phyloP scores from a whole-genome alignment of 2,329 filamentous ascomycete species.

The Ustulina deusta region DNA sequence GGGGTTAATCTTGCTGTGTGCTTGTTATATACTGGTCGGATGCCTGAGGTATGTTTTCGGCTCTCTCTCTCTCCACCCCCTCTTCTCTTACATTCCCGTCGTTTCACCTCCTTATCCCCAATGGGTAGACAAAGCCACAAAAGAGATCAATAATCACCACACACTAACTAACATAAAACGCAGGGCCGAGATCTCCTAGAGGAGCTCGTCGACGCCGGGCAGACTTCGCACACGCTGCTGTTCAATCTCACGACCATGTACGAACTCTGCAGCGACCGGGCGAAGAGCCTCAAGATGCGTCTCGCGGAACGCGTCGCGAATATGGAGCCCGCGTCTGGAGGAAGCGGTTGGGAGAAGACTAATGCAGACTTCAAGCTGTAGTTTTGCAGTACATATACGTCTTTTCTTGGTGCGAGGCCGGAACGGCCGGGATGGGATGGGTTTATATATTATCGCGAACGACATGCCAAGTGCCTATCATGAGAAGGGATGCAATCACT shows the following conservation, averaged over 20 bases:
- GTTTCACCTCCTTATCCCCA: too few species aligned
- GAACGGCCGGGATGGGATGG: not conserved
- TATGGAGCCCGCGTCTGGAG: constrained; percentile 62
- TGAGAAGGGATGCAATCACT: not conserved
- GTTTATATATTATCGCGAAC: not conserved
- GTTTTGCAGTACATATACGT: not conserved
- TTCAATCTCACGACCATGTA: constrained; percentile 94
- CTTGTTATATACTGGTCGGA: constrained; percentile 81
- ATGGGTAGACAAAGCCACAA: not conserved
- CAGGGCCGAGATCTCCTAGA: constrained; percentile 77
- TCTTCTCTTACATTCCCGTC: constrained; percentile 1
- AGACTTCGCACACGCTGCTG: constrained; percentile 81
- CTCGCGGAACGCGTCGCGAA: constrained; percentile 77
- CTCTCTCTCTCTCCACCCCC: not conserved
- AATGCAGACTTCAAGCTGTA: constrained; percentile 83
- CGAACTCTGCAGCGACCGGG: constrained; percentile 86
- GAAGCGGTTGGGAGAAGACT: constrained; percentile 74
- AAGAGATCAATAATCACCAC: not conserved
- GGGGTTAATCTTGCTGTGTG: constrained; percentile 87
- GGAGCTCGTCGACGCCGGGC: constrained; percentile 69
- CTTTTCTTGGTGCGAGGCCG: not conserved
- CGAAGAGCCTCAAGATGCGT: constrained; percentile 74
- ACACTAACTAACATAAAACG: constrained; percentile 15
- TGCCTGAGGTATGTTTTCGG: constrained; percentile 72
- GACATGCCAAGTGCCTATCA: not conserved